These are phyloP conservation scores for Stellera chamaejasme DNA, from an alignment of 345 rosid genomes.

Conservation along the genomic window DNA sequence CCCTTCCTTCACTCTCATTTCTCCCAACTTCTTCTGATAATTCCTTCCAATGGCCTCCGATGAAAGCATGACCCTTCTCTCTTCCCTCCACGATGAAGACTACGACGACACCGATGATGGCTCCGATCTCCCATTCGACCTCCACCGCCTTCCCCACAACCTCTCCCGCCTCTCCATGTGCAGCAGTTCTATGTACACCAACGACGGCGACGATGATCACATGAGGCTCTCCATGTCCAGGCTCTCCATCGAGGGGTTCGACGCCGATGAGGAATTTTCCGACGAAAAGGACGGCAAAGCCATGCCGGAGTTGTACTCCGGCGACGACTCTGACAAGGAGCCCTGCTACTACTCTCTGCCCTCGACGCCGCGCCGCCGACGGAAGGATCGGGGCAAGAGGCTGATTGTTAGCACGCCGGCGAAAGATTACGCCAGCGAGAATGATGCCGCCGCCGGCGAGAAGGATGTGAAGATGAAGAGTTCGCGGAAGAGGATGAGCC, in stretches of 20 bases:
- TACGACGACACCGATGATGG: conserved; percentile 48
- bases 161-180: conserved; percentile 77
- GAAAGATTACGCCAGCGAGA: conserved; percentile 72
- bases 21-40: neutral
- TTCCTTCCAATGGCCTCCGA: conserved; percentile 39
- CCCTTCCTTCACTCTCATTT: neutral
- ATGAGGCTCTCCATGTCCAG: conserved; percentile 25
- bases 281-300: conserved; percentile 25
- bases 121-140: conserved; percentile 18
- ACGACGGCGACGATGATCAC: conserved; percentile 24
- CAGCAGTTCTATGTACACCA: conserved; percentile 48
- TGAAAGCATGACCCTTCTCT: conserved; percentile 27
- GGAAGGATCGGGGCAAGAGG: conserved; percentile 13
- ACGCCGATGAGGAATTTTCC: conserved; percentile 71
- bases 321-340: conserved; percentile 53
- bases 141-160: conserved; percentile 17
- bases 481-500: conserved; percentile 12
- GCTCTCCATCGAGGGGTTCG: conserved; percentile 57
- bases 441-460: conserved; percentile 25
- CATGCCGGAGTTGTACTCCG: conserved; percentile 15
- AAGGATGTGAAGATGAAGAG: no score
- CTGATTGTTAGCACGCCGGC: neutral
- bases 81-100: conserved; percentile 26
- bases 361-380: conserved; percentile 35
- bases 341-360: conserved; percentile 54